Conservation (phyloP, 768 basidiomycete genomes). For the Vararia minispora region DNA sequence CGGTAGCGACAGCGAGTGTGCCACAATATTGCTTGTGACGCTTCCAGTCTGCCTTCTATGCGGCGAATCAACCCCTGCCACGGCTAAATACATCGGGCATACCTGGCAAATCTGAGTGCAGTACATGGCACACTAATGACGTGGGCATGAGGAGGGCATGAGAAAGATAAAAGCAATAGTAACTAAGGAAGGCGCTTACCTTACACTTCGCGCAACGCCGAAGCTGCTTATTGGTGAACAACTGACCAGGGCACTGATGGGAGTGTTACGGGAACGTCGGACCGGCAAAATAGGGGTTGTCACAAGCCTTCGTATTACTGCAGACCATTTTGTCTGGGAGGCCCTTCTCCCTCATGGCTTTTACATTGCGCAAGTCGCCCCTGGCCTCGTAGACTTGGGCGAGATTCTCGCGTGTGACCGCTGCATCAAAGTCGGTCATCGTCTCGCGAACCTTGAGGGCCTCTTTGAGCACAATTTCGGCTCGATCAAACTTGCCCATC, state of each 20-base stretch:
- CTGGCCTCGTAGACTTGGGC: slow-evolving; percentile 25
- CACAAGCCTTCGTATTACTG: slow-evolving; percentile 18
- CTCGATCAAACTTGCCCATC: slow-evolving; percentile 24
- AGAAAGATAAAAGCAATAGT: neutral
- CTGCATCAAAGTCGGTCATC: slow-evolving; percentile 22
- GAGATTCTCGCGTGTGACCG: slow-evolving; percentile 27
- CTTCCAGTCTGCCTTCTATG: slow-evolving; percentile 20
- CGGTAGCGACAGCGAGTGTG: no score
- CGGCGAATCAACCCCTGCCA: neutral
- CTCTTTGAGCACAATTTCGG: slow-evolving; percentile 25
- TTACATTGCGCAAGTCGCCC: slow-evolving; percentile 22
- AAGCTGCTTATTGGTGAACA: slow-evolving; percentile 14
- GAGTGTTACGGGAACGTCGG: neutral
- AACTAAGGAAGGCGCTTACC: slow-evolving; percentile 8
- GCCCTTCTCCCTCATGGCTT: slow-evolving; percentile 19
- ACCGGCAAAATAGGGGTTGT: neutral
- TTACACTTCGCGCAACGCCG: slow-evolving; percentile 20
- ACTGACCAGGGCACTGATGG: slow-evolving; percentile 18
- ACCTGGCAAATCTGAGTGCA: slow-evolving; percentile 20
- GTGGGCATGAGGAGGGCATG: neutral
- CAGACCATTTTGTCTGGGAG: slow-evolving; percentile 20
- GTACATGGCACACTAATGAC: slow-evolving; percentile 16
- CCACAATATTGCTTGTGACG: slow-evolving; percentile 22
- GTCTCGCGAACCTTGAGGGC: slow-evolving; percentile 19
- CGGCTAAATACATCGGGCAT: neutral